Conservation (phyloP, 441 rosid species). For the Monsonia emarginata region DNA sequence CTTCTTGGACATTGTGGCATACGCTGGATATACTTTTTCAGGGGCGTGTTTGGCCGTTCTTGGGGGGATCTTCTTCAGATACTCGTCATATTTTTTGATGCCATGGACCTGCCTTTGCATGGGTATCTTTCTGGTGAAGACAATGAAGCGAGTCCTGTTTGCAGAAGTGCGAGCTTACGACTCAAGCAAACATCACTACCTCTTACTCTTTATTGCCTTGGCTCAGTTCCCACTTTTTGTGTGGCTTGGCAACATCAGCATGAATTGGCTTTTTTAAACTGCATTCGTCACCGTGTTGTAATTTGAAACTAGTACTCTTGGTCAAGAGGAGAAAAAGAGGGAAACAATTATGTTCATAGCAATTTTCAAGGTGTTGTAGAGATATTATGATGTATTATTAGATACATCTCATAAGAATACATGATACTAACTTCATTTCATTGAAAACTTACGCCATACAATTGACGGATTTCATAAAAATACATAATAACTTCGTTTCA, state of each 20-base stretch:
- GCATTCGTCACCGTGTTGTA: conserved; percentile 12
- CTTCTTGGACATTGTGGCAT: conserved; percentile 74
- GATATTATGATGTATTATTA: too few species aligned
- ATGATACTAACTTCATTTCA: too few species aligned
- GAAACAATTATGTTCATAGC: neutral
- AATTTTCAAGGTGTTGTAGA: neutral
- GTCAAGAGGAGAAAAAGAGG: neutral
- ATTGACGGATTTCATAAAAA: too few species aligned
- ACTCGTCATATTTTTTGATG: conserved; percentile 66
- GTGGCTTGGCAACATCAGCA: conserved; percentile 82
- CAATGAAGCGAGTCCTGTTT: conserved; percentile 79
- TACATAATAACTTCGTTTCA: too few species aligned
- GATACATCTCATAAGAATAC: too few species aligned
- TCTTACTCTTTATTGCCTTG: conserved; percentile 69
- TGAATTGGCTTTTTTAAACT: conserved; percentile 65
- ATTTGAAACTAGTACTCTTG: conserved; percentile 15
- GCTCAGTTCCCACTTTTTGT: conserved; percentile 69
- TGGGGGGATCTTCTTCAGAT: conserved; percentile 54
- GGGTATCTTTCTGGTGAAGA: conserved; percentile 75
- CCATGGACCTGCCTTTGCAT: conserved; percentile 71
- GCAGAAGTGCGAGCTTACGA: conserved; percentile 69
- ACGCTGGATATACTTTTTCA: conserved; percentile 66
- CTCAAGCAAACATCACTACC: conserved; percentile 72
- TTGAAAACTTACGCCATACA: too few species aligned
- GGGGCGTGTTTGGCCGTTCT: conserved; percentile 58